These are phyloP conservation scores for Coemansia sp. DNA, from an alignment of 192 early-diverging fungal species.

Conservation along the genomic window DNA sequence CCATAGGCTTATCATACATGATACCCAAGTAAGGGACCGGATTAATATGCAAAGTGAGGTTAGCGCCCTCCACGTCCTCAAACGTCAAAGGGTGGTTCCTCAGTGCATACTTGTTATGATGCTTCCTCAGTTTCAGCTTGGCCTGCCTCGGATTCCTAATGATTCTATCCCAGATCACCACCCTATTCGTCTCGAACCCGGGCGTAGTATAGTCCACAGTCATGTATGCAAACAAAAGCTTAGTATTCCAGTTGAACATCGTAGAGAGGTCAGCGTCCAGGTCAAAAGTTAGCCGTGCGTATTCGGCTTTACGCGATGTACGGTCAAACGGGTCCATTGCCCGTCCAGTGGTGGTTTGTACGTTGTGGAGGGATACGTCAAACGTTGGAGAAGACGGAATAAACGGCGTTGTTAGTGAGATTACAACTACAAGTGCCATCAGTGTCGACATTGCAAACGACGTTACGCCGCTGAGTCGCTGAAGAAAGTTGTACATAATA, in stretches of 20 bases:
- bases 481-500: slow-evolving; percentile 55
- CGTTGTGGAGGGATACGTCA: slow-evolving; percentile 30
- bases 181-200: slow-evolving; percentile 36
- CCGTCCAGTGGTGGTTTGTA: slow-evolving; percentile 48
- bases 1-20: slow-evolving; percentile 49
- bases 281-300: slow-evolving; percentile 52
- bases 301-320: slow-evolving; percentile 39
- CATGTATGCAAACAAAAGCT: slow-evolving; percentile 49
- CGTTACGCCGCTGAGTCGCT: slow-evolving; percentile 49
- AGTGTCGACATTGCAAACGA: slow-evolving; percentile 55
- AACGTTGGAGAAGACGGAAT: slow-evolving; percentile 40
- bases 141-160: slow-evolving; percentile 43
- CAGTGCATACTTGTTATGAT: slow-evolving; percentile 54
- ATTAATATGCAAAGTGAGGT: slow-evolving; percentile 50
- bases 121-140: slow-evolving; percentile 42
- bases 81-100: slow-evolving; percentile 46
- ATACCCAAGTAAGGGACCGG: slow-evolving; percentile 54
- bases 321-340: slow-evolving; percentile 43
- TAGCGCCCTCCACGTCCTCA: slow-evolving; percentile 38
- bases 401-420: slow-evolving; percentile 40
- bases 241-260: slow-evolving; percentile 58
- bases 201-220: slow-evolving; percentile 39
- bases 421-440: slow-evolving; percentile 45
- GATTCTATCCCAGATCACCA: slow-evolving; percentile 55
- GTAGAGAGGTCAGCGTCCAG: slow-evolving; percentile 50